Evolutionary conservation across 495 filamentous ascomycete genomes (phyloP).

Genomic region (Pyronema omphalodes): DNA sequence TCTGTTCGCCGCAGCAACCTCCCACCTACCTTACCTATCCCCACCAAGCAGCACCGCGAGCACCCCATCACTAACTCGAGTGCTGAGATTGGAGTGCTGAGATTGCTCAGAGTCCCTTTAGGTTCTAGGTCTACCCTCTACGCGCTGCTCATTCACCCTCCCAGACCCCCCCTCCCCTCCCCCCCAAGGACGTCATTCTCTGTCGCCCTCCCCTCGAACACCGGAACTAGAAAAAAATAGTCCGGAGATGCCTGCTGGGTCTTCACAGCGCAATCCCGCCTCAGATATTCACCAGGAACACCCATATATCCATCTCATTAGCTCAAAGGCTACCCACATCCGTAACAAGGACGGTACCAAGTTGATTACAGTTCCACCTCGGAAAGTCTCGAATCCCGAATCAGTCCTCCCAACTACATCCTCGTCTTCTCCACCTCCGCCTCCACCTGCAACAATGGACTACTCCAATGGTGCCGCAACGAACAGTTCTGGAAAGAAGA

Average conservation of each 20-base stretch:
- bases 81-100: constrained; percentile 2
- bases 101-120: background rate
- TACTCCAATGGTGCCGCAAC: constrained; percentile 22
- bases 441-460: constrained; percentile 20
- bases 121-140: background rate
- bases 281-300: constrained; percentile 7
- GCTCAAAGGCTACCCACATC: constrained; percentile 24
- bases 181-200: background rate
- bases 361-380: constrained; percentile 44
- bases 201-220: background rate
- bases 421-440: constrained; percentile 17
- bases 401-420: constrained; percentile 24
- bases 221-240: constrained; percentile 1
- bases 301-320: constrained; percentile 25
- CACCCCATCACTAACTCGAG: background rate
- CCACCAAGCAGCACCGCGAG: constrained; percentile 7
- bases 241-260: constrained; percentile 21
- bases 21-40: background rate
- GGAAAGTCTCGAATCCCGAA: constrained; percentile 33
- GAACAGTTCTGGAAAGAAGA: constrained; percentile 21
- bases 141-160: background rate
- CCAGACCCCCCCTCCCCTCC: background rate
- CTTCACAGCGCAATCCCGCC: constrained; percentile 18
- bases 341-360: constrained; percentile 49
- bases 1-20: background rate